Base-by-base conservation (phyloP, 2,329 filamentous ascomycete genomes). In the Fusarium keratoplasticum region DNA sequence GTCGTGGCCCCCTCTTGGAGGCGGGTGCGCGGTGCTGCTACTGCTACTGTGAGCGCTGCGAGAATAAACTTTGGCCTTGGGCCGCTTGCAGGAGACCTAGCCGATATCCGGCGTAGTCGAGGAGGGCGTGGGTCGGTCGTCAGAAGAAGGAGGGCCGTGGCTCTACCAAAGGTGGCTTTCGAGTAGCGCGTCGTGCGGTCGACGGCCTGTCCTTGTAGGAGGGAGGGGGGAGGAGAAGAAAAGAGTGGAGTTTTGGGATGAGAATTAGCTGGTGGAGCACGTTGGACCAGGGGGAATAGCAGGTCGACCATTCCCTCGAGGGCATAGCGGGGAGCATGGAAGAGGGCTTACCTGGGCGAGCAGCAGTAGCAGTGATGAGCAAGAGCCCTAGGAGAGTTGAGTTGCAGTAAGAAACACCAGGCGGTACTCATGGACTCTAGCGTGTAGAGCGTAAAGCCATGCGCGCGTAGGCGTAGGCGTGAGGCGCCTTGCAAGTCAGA, bases 1-100 rank as follows among this genome's bases (percentile, higher is more conserved):
- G 40, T 44, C 40, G 40, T 16, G 44, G 22, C 44, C 44, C 22
- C 31, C 55, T 16, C 36, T 29, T 20, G 20, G 16, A 14, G 42
- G 11, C 20, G 42, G 20, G 42, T 25, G 42, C 16, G 42, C 42
- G 20, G 10, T 42, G 40, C 42, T 44, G 20, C 42, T 44, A 18
- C 36, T 40, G 36, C 18, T 9, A 31, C 36, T 16, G 50, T 33
- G 44, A 42, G 20, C 44, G 42, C 65, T 76, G 67, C 66, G 44
- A 42, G 60, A 76, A 76, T 77, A 77, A 66, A 75, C 75, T 77
- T 77, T 77, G 65, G 47, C 55, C 70, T 73, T 66, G 64, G 38
- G 62, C 71, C 36, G 55, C 64, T 71, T 73, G 68, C 68, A 70
- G 68, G 33, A 47, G 52, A 47, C 66, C 76, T 77, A 77, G 71